phyloP scores from a whole-genome alignment of 306 rosid genomes.

The Rosa persica region DNA sequence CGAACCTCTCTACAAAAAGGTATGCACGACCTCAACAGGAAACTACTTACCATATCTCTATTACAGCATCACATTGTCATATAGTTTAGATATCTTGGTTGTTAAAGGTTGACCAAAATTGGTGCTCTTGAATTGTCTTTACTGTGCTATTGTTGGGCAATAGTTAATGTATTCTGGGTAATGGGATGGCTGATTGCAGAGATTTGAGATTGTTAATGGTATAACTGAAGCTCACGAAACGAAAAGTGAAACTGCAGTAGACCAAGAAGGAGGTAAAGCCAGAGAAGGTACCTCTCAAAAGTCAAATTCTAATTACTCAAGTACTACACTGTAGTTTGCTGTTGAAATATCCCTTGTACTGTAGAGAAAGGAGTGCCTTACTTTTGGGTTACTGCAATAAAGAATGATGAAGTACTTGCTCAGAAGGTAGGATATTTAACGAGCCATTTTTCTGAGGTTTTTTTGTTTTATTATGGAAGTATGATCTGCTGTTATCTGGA shows the following conservation, averaged over 20 bases:
- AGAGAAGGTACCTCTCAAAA: constrained; percentile 38
- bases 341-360: constrained; percentile 11
- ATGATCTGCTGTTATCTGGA: constrained; percentile 11
- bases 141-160: constrained; percentile 14
- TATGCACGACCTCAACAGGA: background rate
- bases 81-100: constrained; percentile 20
- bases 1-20: constrained; percentile 67
- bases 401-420: constrained; percentile 64
- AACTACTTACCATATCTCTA: background rate
- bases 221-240: constrained; percentile 50
- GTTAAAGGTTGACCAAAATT: background rate
- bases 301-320: constrained; percentile 12
- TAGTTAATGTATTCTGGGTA: background rate
- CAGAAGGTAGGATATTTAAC: constrained; percentile 50
- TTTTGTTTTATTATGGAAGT: constrained; percentile 19
- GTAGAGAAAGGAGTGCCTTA: constrained; percentile 76
- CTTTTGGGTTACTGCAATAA: constrained; percentile 81
- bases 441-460: background rate
- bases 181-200: constrained; percentile 41
- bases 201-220: constrained; percentile 66
- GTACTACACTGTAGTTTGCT: constrained; percentile 25
- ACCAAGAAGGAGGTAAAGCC: constrained; percentile 41
- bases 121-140: background rate
- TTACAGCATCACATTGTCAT: background rate
- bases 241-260: constrained; percentile 30